A percentile compares a stretch with the other conserved stretches of the same genome.
Conservation (phyloP, 345 rosid species). For the Clausena lansium region DNA sequence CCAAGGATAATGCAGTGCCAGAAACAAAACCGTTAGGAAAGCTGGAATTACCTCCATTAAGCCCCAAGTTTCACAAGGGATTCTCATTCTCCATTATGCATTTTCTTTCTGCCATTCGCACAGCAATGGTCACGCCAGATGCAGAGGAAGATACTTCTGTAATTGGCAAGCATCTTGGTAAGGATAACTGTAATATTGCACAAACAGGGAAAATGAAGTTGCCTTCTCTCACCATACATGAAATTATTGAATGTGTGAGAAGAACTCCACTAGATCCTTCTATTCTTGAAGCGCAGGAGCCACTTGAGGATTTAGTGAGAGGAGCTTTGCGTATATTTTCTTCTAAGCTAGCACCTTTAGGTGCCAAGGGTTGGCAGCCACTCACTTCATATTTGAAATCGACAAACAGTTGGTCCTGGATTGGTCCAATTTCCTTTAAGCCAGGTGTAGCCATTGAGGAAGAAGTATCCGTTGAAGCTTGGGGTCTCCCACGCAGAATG, state of each 20-base stretch:
- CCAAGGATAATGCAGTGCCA: neutral
- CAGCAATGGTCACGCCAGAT: slow-evolving; percentile 65
- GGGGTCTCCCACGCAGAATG: slow-evolving; percentile 89
- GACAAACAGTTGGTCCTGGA: slow-evolving; percentile 89
- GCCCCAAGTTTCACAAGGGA: slow-evolving; percentile 59
- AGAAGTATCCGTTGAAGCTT: slow-evolving; percentile 83
- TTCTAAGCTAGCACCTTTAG: slow-evolving; percentile 87
- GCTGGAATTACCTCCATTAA: slow-evolving; percentile 16
- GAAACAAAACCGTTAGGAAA: slow-evolving; percentile 31
- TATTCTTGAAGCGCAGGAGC: slow-evolving; percentile 91
- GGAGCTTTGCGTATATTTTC: slow-evolving; percentile 89
- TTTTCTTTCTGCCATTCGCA: slow-evolving; percentile 91
- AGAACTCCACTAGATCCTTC: slow-evolving; percentile 91
- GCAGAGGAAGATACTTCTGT: slow-evolving; percentile 47
- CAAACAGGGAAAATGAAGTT: slow-evolving; percentile 41
- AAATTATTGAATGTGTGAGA: slow-evolving; percentile 77
- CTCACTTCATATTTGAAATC: slow-evolving; percentile 72
- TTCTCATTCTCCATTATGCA: slow-evolving; percentile 93
- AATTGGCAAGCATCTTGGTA: slow-evolving; percentile 4
- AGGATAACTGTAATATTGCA: slow-evolving; percentile 15
- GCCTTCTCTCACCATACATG: slow-evolving; percentile 74
- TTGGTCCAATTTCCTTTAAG: slow-evolving; percentile 61
- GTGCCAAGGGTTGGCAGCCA: slow-evolving; percentile 94
- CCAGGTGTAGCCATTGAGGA: slow-evolving; percentile 55
- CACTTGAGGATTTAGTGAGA: slow-evolving; percentile 89